Evolutionary conservation across 2,329 filamentous ascomycete species (phyloP).

Genomic region (Microdochium paspali): DNA sequence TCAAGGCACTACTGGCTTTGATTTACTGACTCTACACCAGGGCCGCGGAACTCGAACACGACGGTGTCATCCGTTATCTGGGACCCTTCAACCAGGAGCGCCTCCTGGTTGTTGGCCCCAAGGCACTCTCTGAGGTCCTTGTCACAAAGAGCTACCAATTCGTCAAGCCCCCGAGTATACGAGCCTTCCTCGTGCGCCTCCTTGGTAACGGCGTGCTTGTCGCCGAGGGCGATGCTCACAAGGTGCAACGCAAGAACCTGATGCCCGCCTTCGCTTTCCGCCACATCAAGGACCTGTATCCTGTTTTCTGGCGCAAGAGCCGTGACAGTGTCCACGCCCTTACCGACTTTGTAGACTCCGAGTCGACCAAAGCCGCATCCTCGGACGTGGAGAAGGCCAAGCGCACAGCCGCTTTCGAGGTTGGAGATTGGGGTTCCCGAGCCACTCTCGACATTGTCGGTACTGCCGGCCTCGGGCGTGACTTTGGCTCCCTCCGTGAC

Average conservation of each 20-base stretch:
- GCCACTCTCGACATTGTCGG: conserved; percentile 70
- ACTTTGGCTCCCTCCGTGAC: conserved; percentile 58
- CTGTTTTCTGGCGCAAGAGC: conserved; percentile 74
- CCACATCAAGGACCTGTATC: conserved; percentile 77
- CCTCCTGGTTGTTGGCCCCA: conserved; percentile 41
- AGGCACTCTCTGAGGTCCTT: conserved; percentile 61
- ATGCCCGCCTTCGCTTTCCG: conserved; percentile 80
- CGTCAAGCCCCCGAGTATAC: conserved; percentile 47
- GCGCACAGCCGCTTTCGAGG: conserved; percentile 39
- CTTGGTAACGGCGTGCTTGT: conserved; percentile 66
- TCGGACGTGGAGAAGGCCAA: conserved; percentile 19
- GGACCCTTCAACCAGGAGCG: conserved; percentile 25
- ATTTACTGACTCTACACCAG: conserved; percentile 21
- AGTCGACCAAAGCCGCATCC: conserved; percentile 14
- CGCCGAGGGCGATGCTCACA: conserved; percentile 87
- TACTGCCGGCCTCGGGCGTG: conserved; percentile 58
- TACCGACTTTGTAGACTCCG: conserved; percentile 33
- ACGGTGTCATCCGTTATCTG: conserved; percentile 61
- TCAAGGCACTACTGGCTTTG: neutral
- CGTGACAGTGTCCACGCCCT: conserved; percentile 58
- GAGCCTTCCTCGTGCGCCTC: conserved; percentile 48
- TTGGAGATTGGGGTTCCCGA: conserved; percentile 54
- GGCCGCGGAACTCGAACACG: conserved; percentile 52
- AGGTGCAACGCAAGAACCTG: conserved; percentile 67
- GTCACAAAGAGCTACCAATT: conserved; percentile 63